Conservation (phyloP, 139 green algal genomes). For the Coelastrella sp. region DNA sequence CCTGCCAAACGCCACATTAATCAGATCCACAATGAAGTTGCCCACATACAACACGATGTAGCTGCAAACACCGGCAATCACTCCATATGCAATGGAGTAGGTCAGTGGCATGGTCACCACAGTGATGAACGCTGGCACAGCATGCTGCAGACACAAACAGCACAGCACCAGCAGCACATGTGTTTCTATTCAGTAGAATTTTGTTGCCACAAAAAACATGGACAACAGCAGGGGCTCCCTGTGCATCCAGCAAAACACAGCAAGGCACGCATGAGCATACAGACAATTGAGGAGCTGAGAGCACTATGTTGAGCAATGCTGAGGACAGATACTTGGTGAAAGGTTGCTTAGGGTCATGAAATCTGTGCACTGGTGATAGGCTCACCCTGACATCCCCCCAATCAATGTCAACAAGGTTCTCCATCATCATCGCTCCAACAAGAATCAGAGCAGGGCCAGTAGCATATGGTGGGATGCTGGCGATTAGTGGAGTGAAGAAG, state of each 20-base stretch:
- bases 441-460: constrained; percentile 86
- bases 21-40: constrained; percentile 48
- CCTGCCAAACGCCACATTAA: not conserved
- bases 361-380: too few species aligned
- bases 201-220: too few species aligned
- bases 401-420: constrained; percentile 67
- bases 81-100: constrained; percentile 70
- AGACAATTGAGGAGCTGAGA: too few species aligned
- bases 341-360: not conserved
- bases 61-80: constrained; percentile 71
- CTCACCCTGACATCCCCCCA: constrained; percentile 63
- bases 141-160: constrained; percentile 39
- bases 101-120: constrained; percentile 86
- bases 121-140: constrained; percentile 84
- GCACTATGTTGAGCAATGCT: too few species aligned
- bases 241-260: too few species aligned
- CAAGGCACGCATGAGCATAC: too few species aligned
- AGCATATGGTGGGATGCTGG: constrained; percentile 86
- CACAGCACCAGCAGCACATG: not conserved
- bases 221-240: too few species aligned
- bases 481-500: constrained; percentile 90
- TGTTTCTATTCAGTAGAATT: too few species aligned
- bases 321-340: too few species aligned
- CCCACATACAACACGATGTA: constrained; percentile 67
- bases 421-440: constrained; percentile 75